phyloP scores from a whole-genome alignment of 768 basidiomycete species.

The Mycena galopus region DNA sequence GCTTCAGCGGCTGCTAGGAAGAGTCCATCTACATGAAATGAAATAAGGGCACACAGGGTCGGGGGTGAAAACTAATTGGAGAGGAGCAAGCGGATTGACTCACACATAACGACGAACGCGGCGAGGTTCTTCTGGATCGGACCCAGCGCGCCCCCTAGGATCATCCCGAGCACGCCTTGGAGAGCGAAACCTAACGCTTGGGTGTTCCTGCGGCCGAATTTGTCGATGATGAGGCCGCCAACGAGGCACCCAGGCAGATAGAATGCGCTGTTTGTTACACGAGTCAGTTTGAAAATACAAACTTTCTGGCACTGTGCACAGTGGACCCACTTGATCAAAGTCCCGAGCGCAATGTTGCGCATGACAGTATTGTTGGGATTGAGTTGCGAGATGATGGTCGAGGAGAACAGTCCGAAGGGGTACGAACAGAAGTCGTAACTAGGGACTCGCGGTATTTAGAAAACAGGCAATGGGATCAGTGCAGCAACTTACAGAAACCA shows the following conservation, averaged over 20 bases:
- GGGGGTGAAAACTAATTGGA: background rate
- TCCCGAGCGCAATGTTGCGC: background rate
- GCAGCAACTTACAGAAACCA: background rate
- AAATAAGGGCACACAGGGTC: background rate
- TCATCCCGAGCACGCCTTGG: background rate
- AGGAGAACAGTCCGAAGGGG: background rate
- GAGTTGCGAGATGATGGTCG: background rate
- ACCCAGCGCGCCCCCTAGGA: background rate
- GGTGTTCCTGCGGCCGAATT: background rate
- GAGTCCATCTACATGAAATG: background rate
- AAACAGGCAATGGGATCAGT: background rate
- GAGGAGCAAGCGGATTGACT: background rate
- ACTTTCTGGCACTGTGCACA: background rate
- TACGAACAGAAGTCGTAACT: constrained; percentile 1
- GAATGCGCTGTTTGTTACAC: background rate
- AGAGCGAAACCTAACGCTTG: background rate
- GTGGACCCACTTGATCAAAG: background rate
- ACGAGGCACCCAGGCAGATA: background rate
- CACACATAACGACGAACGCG: background rate
- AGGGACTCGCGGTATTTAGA: background rate
- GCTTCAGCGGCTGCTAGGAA: background rate
- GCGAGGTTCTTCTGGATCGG: background rate
- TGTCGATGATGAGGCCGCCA: background rate
- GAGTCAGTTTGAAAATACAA: background rate
- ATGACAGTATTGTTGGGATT: background rate